These are phyloP conservation scores for Dicorynia guianensis DNA, from an alignment of 306 rosid genomes.

Conservation along the genomic window DNA sequence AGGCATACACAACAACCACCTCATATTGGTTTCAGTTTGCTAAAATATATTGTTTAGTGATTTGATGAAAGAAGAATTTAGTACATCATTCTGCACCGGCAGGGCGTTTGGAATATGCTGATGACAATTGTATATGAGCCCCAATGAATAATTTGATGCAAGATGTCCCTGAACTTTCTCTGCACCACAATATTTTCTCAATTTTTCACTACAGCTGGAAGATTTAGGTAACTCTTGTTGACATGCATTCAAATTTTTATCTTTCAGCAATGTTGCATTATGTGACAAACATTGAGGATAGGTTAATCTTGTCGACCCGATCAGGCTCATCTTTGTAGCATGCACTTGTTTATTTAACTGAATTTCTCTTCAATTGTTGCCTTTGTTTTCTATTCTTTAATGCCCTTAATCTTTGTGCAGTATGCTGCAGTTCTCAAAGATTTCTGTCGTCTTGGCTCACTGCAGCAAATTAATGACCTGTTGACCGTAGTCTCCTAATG, in stretches of 20 bases:
- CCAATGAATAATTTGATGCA: neutral
- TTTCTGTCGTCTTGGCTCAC: slow-evolving; percentile 14
- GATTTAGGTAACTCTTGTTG: slow-evolving; percentile 12
- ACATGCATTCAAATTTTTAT: slow-evolving; percentile 24
- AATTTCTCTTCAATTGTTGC: slow-evolving; percentile 25
- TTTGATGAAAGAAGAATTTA: neutral
- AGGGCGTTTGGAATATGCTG: slow-evolving; percentile 16
- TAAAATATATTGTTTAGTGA: slow-evolving; percentile 10
- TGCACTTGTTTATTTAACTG: neutral
- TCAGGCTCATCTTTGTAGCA: neutral
- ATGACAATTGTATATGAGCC: slow-evolving; percentile 1
- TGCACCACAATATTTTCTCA: slow-evolving; percentile 20
- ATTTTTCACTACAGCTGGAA: neutral
- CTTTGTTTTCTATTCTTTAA: slow-evolving; percentile 25
- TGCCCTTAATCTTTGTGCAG: slow-evolving; percentile 35
- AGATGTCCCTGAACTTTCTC: slow-evolving; percentile 13
- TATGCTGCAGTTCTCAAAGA: slow-evolving; percentile 25
- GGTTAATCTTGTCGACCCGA: slow-evolving; percentile 3
- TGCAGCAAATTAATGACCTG: slow-evolving; percentile 38
- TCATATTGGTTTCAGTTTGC: slow-evolving; percentile 29
- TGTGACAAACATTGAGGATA: neutral
- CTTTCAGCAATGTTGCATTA: slow-evolving; percentile 7
- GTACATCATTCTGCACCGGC: slow-evolving; percentile 33
- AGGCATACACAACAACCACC: slow-evolving; percentile 15
- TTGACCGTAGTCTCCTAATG: neutral